These are phyloP conservation scores for Neofusicoccum umdonicola DNA, from an alignment of 2,329 filamentous ascomycete genomes.

Conservation along the genomic window DNA sequence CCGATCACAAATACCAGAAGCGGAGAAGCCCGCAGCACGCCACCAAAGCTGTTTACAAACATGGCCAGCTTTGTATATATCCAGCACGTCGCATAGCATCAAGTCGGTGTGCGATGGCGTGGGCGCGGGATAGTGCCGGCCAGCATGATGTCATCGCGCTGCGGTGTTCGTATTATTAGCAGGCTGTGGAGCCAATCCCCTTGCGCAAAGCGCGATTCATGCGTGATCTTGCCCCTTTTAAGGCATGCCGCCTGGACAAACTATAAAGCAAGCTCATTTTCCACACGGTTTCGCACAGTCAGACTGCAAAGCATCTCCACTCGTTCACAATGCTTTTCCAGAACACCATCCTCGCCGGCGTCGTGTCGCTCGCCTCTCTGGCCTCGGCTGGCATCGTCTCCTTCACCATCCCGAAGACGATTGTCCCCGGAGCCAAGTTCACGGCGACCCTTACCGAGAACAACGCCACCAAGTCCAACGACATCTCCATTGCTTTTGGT, in stretches of 20 bases:
- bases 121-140: neutral
- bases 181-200: neutral
- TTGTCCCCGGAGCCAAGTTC: neutral
- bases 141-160: neutral
- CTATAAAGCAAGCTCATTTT: neutral
- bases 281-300: no score
- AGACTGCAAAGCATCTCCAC: neutral
- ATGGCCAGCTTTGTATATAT: no score
- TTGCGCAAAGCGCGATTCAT: neutral
- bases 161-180: neutral
- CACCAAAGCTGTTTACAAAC: no score
- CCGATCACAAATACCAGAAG: no score
- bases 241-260: neutral
- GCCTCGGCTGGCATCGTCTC: constrained; percentile 8
- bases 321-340: neutral
- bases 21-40: no score
- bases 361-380: neutral
- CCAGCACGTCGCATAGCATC: no score
- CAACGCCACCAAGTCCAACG: neutral
- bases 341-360: constrained; percentile 2
- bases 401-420: constrained; percentile 3
- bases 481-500: constrained; percentile 7
- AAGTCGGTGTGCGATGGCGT: no score
- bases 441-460: neutral
- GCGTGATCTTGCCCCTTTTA: constrained; percentile 3